A percentile compares a stretch with the other conserved stretches of the same genome.
Conservation (phyloP, 1,284 basidiomycete genomes). For the Lignosus rhinocerotis region DNA sequence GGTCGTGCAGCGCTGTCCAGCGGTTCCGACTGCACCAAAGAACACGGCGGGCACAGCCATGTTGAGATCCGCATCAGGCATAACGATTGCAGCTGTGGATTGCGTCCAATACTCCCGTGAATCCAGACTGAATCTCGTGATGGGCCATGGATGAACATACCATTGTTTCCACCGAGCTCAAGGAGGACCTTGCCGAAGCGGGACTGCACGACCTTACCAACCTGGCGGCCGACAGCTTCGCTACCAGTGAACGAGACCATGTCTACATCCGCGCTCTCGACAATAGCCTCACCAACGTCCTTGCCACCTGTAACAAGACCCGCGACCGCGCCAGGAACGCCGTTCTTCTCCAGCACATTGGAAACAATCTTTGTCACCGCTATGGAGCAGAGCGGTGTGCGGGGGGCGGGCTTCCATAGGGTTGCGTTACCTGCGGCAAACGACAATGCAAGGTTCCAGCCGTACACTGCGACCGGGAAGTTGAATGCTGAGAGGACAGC, state of each 20-base stretch:
- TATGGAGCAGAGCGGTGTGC: constrained; percentile 85
- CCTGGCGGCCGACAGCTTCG: constrained; percentile 82
- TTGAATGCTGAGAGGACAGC: constrained; percentile 92
- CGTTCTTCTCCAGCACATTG: constrained; percentile 78
- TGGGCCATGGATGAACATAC: constrained; percentile 37
- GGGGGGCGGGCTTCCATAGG: constrained; percentile 93
- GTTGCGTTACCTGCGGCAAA: constrained; percentile 91
- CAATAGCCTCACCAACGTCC: constrained; percentile 78
- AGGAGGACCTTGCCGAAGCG: constrained; percentile 85
- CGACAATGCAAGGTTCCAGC: constrained; percentile 90
- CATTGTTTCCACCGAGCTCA: constrained; percentile 96
- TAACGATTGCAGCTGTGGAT: constrained; percentile 77
- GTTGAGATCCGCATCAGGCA: constrained; percentile 90
- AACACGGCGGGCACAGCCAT: constrained; percentile 88
- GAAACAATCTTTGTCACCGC: constrained; percentile 87
- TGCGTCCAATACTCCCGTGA: background rate
- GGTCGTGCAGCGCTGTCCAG: constrained; percentile 93
- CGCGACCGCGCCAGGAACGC: constrained; percentile 81
- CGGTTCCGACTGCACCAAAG: constrained; percentile 94
- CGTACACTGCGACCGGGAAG: constrained; percentile 91
- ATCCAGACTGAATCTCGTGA: too few species aligned
- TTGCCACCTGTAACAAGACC: constrained; percentile 83
- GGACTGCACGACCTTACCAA: constrained; percentile 79
- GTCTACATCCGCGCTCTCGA: constrained; percentile 72
- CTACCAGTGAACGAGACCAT: constrained; percentile 95